These are phyloP conservation scores for Tulasnella sp. DNA, from an alignment of 768 basidiomycete genomes.

Conservation along the genomic window DNA sequence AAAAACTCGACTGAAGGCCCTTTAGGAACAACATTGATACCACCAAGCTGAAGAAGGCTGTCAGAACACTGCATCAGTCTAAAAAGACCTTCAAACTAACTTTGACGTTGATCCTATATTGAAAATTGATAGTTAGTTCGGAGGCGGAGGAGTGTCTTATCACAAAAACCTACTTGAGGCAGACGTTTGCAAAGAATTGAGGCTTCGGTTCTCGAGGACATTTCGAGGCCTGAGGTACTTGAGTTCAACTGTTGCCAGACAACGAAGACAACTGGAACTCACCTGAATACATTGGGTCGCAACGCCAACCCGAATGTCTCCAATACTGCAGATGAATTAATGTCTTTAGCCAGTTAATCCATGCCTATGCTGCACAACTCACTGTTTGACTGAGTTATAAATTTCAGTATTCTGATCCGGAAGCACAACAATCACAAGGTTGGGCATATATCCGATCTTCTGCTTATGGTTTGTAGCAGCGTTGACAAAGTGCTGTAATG, in stretches of 20 bases:
- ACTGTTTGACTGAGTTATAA: conserved; percentile 71
- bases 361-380: conserved; percentile 21
- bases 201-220: background rate
- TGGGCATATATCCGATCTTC: conserved; percentile 34
- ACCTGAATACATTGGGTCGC: conserved; percentile 10
- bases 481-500: conserved; percentile 34
- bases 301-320: conserved; percentile 9
- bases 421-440: conserved; percentile 51
- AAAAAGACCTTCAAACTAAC: no score
- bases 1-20: background rate
- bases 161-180: background rate
- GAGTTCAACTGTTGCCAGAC: background rate
- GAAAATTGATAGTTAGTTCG: background rate
- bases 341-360: no score
- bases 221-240: background rate
- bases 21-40: conserved; percentile 13
- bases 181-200: conserved; percentile 8
- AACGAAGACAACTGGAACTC: conserved; percentile 19
- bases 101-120: conserved; percentile 6
- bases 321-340: background rate
- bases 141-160: background rate
- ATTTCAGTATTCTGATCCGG: conserved; percentile 61
- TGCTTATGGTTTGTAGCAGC: conserved; percentile 37
- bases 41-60: no score
- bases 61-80: no score